Evolutionary conservation across 805 yeast species (phyloP).

Genomic region (Ogataea saltuana): DNA sequence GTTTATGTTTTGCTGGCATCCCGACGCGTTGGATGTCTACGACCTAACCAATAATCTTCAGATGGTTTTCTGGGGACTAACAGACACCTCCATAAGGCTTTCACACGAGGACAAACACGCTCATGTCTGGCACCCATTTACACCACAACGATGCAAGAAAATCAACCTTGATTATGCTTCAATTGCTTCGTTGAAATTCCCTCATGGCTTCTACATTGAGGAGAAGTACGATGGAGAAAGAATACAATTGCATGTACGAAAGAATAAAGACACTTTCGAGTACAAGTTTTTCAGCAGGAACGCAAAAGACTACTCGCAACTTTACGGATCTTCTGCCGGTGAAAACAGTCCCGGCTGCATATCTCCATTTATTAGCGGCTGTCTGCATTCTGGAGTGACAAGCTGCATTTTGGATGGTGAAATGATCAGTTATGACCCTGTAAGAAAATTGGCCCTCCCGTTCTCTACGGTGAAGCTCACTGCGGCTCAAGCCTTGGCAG

Average conservation of each 20-base stretch:
- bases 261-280: constrained; percentile 40
- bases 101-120: constrained; percentile 42
- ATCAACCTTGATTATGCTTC: constrained; percentile 49
- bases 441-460: constrained; percentile 57
- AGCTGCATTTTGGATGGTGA: constrained; percentile 79
- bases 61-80: constrained; percentile 57
- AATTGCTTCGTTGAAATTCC: constrained; percentile 46
- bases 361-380: constrained; percentile 36
- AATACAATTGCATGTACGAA: constrained; percentile 67
- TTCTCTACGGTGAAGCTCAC: constrained; percentile 78
- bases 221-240: constrained; percentile 96
- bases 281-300: constrained; percentile 59
- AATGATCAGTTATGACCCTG: constrained; percentile 84
- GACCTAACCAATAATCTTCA: constrained; percentile 66
- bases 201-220: constrained; percentile 61
- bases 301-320: constrained; percentile 68
- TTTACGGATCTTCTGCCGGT: constrained; percentile 53
- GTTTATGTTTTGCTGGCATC: constrained; percentile 69
- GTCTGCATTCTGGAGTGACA: constrained; percentile 31
- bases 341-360: constrained; percentile 29
- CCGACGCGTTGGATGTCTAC: constrained; percentile 67
- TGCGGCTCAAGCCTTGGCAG: constrained; percentile 53
- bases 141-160: constrained; percentile 74
- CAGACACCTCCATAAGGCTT: constrained; percentile 49
- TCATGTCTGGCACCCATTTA: constrained; percentile 55